These are phyloP conservation scores for Fraxinus albicans DNA, from an alignment of 305 asterid genomes.

Conservation along the genomic window DNA sequence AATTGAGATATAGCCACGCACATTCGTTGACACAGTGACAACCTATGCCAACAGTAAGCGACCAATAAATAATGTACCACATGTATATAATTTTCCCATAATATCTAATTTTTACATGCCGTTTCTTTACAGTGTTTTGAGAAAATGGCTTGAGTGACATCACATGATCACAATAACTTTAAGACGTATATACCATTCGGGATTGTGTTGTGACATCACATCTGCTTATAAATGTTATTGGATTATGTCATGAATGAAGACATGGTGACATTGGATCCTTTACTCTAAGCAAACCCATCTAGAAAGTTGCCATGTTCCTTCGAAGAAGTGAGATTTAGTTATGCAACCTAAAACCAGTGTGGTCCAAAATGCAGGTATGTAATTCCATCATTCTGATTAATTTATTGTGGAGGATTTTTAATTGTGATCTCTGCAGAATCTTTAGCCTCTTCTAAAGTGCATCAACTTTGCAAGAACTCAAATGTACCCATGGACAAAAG, in stretches of 20 bases:
- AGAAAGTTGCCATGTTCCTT: background rate
- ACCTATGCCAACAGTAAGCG: slow-evolving; percentile 3
- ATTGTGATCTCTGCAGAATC: background rate
- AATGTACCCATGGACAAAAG: background rate
- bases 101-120: background rate
- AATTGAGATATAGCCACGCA: slow-evolving; percentile 1
- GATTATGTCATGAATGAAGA: background rate
- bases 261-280: background rate
- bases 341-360: background rate
- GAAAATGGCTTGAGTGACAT: background rate
- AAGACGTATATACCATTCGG: background rate
- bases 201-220: background rate
- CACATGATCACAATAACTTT: background rate
- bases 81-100: background rate
- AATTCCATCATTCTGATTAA: background rate
- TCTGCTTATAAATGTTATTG: background rate
- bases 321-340: background rate
- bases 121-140: background rate
- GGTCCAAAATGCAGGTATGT: background rate
- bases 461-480: background rate
- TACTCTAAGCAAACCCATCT: background rate
- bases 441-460: background rate
- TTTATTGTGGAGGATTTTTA: background rate
- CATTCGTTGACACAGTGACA: slow-evolving; percentile 1
- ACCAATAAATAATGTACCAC: background rate